Evolutionary conservation across 1,284 basidiomycete genomes (phyloP).

Genomic region (Apiotrichum domesticum): DNA sequence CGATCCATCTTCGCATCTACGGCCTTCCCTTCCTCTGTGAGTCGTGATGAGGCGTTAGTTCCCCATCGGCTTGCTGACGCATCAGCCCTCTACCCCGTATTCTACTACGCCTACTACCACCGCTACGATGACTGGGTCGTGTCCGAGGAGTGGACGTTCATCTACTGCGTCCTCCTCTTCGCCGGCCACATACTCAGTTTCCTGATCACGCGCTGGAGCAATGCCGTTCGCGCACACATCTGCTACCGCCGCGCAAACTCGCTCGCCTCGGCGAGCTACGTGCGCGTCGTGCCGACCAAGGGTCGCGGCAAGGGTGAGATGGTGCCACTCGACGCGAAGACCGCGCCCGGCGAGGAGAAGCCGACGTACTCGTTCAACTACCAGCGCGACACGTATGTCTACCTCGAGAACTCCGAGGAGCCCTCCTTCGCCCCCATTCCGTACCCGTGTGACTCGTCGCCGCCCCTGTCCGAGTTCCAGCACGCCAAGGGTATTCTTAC

Average conservation of each 20-base stretch:
- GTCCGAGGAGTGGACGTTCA: slow-evolving; percentile 94
- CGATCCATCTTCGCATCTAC: slow-evolving; percentile 74
- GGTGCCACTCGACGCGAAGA: slow-evolving; percentile 65
- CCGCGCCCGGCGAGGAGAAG: slow-evolving; percentile 49
- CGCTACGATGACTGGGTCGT: slow-evolving; percentile 83
- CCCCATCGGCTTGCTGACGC: no score
- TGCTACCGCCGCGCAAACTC: slow-evolving; percentile 63
- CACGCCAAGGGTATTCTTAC: slow-evolving; percentile 52
- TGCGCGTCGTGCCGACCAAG: slow-evolving; percentile 75
- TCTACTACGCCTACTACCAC: slow-evolving; percentile 81
- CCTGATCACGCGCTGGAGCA: slow-evolving; percentile 85
- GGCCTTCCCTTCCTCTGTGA: slow-evolving; percentile 61
- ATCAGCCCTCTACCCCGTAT: slow-evolving; percentile 69
- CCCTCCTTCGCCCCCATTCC: slow-evolving; percentile 76
- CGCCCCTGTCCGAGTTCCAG: slow-evolving; percentile 65
- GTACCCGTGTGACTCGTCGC: slow-evolving; percentile 76
- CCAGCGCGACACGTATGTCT: slow-evolving; percentile 90
- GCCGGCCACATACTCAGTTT: slow-evolving; percentile 88
- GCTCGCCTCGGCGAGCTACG: slow-evolving; percentile 67
- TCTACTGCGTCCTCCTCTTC: slow-evolving; percentile 78
- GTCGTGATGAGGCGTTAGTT: background rate
- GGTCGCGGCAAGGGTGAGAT: slow-evolving; percentile 92
- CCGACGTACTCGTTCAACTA: slow-evolving; percentile 83
- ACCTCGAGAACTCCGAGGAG: slow-evolving; percentile 48
- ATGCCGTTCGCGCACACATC: slow-evolving; percentile 68